A percentile compares a stretch with the other conserved stretches of the same genome.
phyloP scores from a whole-genome alignment of 2,329 filamentous ascomycete genomes.

The Mariannaea sp. region DNA sequence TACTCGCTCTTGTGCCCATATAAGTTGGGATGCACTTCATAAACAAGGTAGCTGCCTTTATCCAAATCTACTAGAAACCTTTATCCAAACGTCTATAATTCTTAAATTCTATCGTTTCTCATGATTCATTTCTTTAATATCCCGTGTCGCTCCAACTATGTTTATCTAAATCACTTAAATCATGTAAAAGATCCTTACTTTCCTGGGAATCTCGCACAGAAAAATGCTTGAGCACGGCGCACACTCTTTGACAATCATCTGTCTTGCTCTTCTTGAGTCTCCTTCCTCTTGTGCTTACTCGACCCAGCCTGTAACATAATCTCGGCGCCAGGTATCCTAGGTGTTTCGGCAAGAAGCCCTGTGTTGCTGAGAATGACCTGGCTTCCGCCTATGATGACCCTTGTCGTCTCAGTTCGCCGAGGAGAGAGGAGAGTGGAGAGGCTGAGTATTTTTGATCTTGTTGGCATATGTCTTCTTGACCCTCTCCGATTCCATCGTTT shows the following conservation, averaged over 20 bases:
- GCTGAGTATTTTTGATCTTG: conserved; percentile 2
- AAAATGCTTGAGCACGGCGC: no score
- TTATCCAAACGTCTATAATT: no score
- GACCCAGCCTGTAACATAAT: conserved; percentile 5
- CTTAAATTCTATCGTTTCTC: no score
- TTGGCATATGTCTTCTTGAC: not conserved
- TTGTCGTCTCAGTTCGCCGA: not conserved
- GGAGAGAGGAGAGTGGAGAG: conserved; percentile 8
- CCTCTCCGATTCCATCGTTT: conserved; percentile 1
- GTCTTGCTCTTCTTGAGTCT: conserved; percentile 3
- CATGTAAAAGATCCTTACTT: no score
- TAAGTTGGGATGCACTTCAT: no score
- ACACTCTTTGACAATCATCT: no score
- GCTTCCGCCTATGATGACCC: not conserved
- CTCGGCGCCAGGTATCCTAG: not conserved
- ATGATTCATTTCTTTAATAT: no score
- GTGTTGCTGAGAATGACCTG: not conserved
- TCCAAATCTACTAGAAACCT: no score
- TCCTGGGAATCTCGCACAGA: no score
- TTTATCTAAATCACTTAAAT: no score
- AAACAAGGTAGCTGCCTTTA: no score
- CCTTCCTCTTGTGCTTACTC: conserved; percentile 2
- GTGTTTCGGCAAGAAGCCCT: not conserved
- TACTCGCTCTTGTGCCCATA: not conserved
- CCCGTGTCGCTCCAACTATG: no score